These are phyloP conservation scores for Geopyxis carbonaria DNA, from an alignment of 495 filamentous ascomycete genomes.

Conservation along the genomic window DNA sequence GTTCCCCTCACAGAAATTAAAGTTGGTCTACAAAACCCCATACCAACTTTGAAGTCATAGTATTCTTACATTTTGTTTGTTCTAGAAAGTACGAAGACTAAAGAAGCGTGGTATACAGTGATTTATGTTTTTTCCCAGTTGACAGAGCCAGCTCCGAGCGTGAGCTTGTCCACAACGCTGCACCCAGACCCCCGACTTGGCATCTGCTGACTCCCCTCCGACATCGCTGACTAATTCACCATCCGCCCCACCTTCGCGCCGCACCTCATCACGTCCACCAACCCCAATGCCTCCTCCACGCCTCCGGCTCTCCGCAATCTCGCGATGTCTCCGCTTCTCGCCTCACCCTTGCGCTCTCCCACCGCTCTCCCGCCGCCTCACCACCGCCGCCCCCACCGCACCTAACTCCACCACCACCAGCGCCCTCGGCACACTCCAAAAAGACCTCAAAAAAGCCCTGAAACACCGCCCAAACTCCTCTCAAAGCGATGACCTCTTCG, in stretches of 20 bases:
- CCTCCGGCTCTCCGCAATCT: slow-evolving; percentile 4
- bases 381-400: neutral
- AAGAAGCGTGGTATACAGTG: no score
- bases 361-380: slow-evolving; percentile 4
- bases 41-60: no score
- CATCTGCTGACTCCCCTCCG: no score
- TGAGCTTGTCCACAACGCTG: no score
- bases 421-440: slow-evolving; percentile 16
- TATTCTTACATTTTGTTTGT: no score
- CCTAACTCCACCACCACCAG: neutral
- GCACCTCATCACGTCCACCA: slow-evolving; percentile 10
- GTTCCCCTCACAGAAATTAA: no score
- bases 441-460: slow-evolving; percentile 26
- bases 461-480: slow-evolving; percentile 29
- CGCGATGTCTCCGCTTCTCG: slow-evolving; percentile 9
- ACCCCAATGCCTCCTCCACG: slow-evolving; percentile 7
- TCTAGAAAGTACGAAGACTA: no score
- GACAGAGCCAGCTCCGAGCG: no score
- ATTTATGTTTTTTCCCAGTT: no score
- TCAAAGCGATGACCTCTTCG: slow-evolving; percentile 9
- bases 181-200: no score
- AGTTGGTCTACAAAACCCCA: no score
- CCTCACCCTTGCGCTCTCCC: slow-evolving; percentile 8
- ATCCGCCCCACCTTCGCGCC: neutral
- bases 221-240: neutral